A percentile compares a stretch with the other conserved stretches of the same genome.
These are phyloP conservation scores for Puccinia triticina DNA, from an alignment of 1,284 basidiomycete species.

Conservation along the genomic window DNA sequence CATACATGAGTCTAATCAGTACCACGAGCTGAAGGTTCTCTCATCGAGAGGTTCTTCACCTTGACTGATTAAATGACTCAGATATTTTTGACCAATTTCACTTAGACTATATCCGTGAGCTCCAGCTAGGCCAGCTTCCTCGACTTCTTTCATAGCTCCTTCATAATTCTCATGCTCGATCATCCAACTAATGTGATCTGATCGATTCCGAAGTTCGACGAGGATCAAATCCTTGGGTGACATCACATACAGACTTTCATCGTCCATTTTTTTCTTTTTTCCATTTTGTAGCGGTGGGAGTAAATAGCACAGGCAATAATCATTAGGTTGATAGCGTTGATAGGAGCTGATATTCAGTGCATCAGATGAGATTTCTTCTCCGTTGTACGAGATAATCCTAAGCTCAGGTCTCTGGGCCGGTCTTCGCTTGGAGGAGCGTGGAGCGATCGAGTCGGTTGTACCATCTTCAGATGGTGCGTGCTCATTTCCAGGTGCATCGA, in stretches of 20 bases:
- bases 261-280: slow-evolving; percentile 44
- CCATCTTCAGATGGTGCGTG: slow-evolving; percentile 61
- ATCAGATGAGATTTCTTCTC: slow-evolving; percentile 87
- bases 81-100: slow-evolving; percentile 48
- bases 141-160: slow-evolving; percentile 80
- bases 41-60: neutral
- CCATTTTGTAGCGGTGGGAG: slow-evolving; percentile 11
- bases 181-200: slow-evolving; percentile 91
- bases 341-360: slow-evolving; percentile 77
- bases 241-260: slow-evolving; percentile 71
- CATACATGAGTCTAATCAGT: neutral
- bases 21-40: neutral
- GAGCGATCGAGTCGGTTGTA: slow-evolving; percentile 73
- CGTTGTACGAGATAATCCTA: slow-evolving; percentile 81
- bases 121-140: slow-evolving; percentile 67
- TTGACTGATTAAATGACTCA: slow-evolving; percentile 41
- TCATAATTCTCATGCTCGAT: slow-evolving; percentile 82
- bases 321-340: slow-evolving; percentile 86
- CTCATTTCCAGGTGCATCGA: slow-evolving; percentile 73
- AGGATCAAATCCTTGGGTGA: slow-evolving; percentile 84
- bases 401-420: slow-evolving; percentile 72
- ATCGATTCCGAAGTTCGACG: slow-evolving; percentile 79
- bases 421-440: slow-evolving; percentile 65
- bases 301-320: slow-evolving; percentile 71
- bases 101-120: slow-evolving; percentile 57